Base-by-base conservation (phyloP, 345 rosid genomes). In the Salix koriyanagi region DNA sequence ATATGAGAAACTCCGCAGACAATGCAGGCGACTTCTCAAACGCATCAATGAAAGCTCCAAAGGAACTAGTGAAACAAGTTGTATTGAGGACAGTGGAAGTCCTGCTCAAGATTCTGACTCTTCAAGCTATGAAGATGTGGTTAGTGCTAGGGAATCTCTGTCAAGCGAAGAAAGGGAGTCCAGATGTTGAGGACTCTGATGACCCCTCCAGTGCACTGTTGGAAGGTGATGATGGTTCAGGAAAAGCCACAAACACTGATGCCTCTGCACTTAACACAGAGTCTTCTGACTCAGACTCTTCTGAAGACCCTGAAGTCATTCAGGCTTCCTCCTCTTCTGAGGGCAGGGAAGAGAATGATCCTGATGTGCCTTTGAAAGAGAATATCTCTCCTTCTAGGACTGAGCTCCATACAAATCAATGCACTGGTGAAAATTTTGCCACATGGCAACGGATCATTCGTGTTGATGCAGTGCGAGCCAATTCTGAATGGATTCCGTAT, bases 391-490 rank as follows among this genome's bases (percentile, higher is more conserved):
- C 81, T 39, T 70, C 85, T 26, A 76, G 77, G 75, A 76, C 83
- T 67, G 89, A 85, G 70, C 80, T 67, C 41, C 58, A 42, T 37
- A 76, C 86, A 39, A 75, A 84, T 50, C 69, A 67, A 12, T 52
- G 67, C 28, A 72, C 86, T 41, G 81, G 84, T 28, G 99, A 96
- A 72, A 90, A 89, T 82, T 96, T 91, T 67, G 76, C 86, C 10
- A 91, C 94, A 0, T 96, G 99, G 99, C 97, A 90, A 78, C 91
- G 98, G 52, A 93, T 92, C 41, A 96, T 96, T 81, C 97, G 98
- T 46, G 88, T 96, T 26, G 99, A 96, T 77, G 99, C 99, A n/a
- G 88, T 96, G 41, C 97, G 99, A 73, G 94, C 97, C 2, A 93
- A 92, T 86, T 76, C 88, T 69, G 99, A 96, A n/a, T 93, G 97